A percentile compares a stretch with the other conserved stretches of the same genome.
Evolutionary conservation across 2,329 filamentous ascomycete genomes (phyloP).

Genomic region (Penicillium sp.): DNA sequence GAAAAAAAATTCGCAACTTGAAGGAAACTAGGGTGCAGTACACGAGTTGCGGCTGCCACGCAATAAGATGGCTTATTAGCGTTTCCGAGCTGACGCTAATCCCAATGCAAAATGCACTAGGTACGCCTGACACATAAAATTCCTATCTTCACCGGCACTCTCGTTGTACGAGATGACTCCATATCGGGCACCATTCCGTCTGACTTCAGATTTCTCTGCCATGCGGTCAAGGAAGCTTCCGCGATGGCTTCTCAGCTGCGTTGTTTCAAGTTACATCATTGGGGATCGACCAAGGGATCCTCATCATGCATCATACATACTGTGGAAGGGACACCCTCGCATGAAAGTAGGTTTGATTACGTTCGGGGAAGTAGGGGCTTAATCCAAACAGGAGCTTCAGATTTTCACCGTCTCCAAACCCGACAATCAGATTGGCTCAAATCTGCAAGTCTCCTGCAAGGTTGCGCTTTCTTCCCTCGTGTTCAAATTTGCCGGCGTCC

Average conservation of each 20-base stretch:
- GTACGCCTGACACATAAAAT: slow-evolving; percentile 11
- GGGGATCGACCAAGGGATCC: neutral
- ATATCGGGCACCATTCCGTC: slow-evolving; percentile 14
- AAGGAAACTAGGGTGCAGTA: neutral
- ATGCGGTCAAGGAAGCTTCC: slow-evolving; percentile 21
- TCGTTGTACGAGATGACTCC: slow-evolving; percentile 4
- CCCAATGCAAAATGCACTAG: neutral
- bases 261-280: slow-evolving; percentile 11
- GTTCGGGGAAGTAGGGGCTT: slow-evolving; percentile 4
- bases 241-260: neutral
- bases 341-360: slow-evolving; percentile 11
- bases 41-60: neutral
- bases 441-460: slow-evolving; percentile 14
- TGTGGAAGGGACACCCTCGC: slow-evolving; percentile 10
- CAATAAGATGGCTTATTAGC: neutral
- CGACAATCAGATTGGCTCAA: neutral
- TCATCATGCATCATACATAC: slow-evolving; percentile 9
- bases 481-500: slow-evolving; percentile 11
- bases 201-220: slow-evolving; percentile 9
- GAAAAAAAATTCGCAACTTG: no score
- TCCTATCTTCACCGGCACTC: slow-evolving; percentile 11
- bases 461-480: slow-evolving; percentile 20
- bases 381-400: neutral
- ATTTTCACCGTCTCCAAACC: slow-evolving; percentile 4
- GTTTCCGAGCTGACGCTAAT: slow-evolving; percentile 6